Evolutionary conservation across 345 rosid genomes (phyloP), one percentile per base, ranked within the genome.

Genomic region (Pugionium cornutum): DNA sequence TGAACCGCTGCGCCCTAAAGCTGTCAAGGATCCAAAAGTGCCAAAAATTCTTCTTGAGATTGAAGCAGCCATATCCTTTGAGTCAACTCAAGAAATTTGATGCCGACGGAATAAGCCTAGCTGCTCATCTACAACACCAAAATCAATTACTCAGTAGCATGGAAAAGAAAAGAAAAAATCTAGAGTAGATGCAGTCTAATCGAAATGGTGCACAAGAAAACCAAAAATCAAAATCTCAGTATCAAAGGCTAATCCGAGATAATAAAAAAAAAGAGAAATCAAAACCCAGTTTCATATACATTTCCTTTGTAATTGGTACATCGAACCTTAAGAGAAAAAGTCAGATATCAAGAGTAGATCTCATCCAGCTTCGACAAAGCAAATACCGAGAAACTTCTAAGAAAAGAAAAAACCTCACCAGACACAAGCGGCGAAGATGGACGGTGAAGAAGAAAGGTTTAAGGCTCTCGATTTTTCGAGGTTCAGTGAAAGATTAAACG

Each of bases 11-110:
- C 67, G 66, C 62, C 72, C 59, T 30, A 68, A 26, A 40, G 64
- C 62, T 52, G 77, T 43, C 2, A 80, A 74, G 2, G 78, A 76
- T 9, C 81, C 79, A 7, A 83, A 56, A 31, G 69, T 66, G 54
- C 72, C 73, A 2, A 77, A 7, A 62, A 82, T 3, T 72, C 76
- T 72, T 75, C 65, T 70, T 4, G 80, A 80, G 45, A 80, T 43
- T 1, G 75, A 69, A 40, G 79, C 69, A 47, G 85, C 86, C 91
- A 83, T 86, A 9, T 26, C 9, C 66, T 50, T 42, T 34, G 53
- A 63, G 3, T 32, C 51, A 56, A 28, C 27, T 48, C 32, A 64
- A 18, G 64, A 4, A n/a, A 40, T 8, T 3, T 40, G 43, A 40
- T 9, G 43, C n/a, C 43, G n/a, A 40, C 3, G 1, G 43, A 40